A percentile compares a stretch with the other conserved stretches of the same genome.
Evolutionary conservation across 1,284 basidiomycete genomes (phyloP).

Genomic region (Ceratobasidium sp.): DNA sequence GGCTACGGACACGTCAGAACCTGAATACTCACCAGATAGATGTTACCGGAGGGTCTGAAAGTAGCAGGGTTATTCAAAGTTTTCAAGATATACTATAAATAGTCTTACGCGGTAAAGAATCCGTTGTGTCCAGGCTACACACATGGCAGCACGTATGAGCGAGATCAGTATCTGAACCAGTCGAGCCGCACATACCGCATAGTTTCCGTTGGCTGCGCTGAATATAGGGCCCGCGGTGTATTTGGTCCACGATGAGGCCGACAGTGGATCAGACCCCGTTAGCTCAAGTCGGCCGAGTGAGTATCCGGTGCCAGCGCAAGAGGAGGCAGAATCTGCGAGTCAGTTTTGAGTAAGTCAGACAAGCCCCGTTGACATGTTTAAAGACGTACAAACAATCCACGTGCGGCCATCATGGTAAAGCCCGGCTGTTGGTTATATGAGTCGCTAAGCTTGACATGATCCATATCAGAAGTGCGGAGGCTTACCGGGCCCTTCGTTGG

Average conservation of each 20-base stretch:
- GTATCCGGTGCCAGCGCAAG: constrained; percentile 39
- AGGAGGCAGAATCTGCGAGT: constrained; percentile 44
- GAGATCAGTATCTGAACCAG: neutral
- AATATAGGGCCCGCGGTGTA: constrained; percentile 36
- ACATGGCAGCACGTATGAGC: neutral
- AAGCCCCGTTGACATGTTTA: neutral
- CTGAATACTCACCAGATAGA: constrained; percentile 52
- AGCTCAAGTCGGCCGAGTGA: constrained; percentile 51
- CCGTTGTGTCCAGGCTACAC: constrained; percentile 35
- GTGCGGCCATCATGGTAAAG: constrained; percentile 25
- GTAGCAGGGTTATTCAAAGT: neutral
- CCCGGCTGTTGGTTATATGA: neutral
- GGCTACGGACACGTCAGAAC: neutral
- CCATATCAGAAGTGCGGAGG: neutral
- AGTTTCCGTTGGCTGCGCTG: constrained; percentile 46
- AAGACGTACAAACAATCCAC: constrained; percentile 33
- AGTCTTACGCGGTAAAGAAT: constrained; percentile 50
- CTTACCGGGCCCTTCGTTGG: constrained; percentile 44
- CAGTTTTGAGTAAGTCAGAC: neutral
- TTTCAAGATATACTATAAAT: neutral
- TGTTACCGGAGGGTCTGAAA: constrained; percentile 52
- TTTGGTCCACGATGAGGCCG: constrained; percentile 52
- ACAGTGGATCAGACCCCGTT: constrained; percentile 54
- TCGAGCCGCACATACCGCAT: neutral
- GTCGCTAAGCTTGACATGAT: neutral